phyloP scores from a whole-genome alignment of 306 rosid species.

The Pterocarpus santalinus region DNA sequence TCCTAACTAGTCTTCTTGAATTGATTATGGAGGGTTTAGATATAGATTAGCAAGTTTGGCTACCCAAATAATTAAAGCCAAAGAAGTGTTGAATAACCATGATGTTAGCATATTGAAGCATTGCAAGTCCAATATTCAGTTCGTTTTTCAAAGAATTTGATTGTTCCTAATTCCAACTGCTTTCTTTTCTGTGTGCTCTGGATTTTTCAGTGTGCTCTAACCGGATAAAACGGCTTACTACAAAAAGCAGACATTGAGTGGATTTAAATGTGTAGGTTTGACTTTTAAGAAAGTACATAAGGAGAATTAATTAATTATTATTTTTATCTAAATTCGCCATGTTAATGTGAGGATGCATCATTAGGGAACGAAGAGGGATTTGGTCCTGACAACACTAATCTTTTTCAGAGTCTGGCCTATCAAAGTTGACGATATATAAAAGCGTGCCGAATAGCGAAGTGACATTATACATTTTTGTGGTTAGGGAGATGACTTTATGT shows the following conservation, averaged over 20 bases:
- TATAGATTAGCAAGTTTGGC: conserved; percentile 43
- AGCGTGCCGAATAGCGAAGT: neutral
- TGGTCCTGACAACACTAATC: neutral
- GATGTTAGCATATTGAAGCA: conserved; percentile 34
- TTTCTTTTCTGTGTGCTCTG: no score
- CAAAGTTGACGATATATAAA: neutral
- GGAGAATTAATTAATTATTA: no score
- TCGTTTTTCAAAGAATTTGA: conserved; percentile 1
- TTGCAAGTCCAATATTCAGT: conserved; percentile 31
- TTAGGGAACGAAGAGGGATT: no score
- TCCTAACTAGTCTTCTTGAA: conserved; percentile 42
- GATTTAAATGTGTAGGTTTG: no score
- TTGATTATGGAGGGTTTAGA: conserved; percentile 45
- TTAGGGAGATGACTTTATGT: neutral
- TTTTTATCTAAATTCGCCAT: no score
- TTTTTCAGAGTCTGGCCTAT: no score
- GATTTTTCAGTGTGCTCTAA: no score
- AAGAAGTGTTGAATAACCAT: conserved; percentile 32
- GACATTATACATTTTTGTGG: neutral
- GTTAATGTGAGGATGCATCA: no score
- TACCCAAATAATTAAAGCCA: conserved; percentile 43
- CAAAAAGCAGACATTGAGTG: no score
- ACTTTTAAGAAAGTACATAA: no score
- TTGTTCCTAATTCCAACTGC: neutral
- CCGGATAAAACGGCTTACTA: no score